Base-by-base conservation (phyloP, 2,329 filamentous ascomycete species). In the Mycosphaerella sp. region DNA sequence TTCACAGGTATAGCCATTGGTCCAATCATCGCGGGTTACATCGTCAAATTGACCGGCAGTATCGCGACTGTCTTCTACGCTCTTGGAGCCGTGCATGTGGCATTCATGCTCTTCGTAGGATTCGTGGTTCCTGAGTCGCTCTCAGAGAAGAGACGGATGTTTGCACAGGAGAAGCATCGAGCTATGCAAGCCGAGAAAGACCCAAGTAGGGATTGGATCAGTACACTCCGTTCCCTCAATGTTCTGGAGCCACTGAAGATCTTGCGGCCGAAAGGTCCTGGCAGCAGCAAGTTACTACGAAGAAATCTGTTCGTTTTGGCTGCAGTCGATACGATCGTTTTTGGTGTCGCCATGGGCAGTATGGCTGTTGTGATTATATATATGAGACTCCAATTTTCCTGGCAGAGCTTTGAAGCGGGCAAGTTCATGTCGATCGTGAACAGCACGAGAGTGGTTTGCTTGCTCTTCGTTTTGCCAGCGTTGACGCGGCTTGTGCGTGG, bases 1-100 rank as follows among this genome's bases (percentile, higher is more conserved):
- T 97, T 95, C 68, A 78, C 80, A 1, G 93, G 93, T n/a, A 81
- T 97, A 41, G 91, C 93, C 0, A 70, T 91, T 28, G 93, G 93
- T 0, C 93, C 93, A 6, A 76, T 94, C 2, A 64, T 95, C 17
- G 85, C 89, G 0, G 90, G 86, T 2, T 85, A 87, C 60, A 75
- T 96, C 39, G 85, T 95, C 62, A 80, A 86, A 62, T 79, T 76
- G 67, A 90, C 87, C 0, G 86, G 87, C 6, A 81, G 80, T 39
- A 75, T 94, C 13, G 67, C 96, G 6, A 79, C 82, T n/a, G 79
- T 95, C 41, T 97, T 98, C 68, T 95, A 94, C 66, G 75, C 89
- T 35, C 82, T 85, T 0, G 69, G 95, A 10, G 81, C 71, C 2
- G 85, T 86, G 53, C 88, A 96, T 64, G 48, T 78, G 1, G 71